Percentiles rank a stretch among this genome's conserved stretches.
These are phyloP conservation scores for Globisporangium splendens DNA, from an alignment of 352 stramenopile species.

Conservation along the genomic window DNA sequence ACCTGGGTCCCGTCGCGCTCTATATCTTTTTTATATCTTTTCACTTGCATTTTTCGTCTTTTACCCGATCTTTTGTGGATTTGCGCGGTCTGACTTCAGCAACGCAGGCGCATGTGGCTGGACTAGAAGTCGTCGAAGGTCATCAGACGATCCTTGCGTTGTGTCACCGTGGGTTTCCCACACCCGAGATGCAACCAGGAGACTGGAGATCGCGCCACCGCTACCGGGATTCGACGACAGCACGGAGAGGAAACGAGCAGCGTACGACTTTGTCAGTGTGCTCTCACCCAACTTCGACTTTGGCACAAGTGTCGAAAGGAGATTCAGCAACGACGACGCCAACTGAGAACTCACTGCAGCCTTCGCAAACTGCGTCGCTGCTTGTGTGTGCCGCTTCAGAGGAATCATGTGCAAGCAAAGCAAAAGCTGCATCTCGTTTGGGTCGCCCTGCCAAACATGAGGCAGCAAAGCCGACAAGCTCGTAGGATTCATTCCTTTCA, in stretches of 20 bases:
- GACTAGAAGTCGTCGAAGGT: conserved; percentile 72
- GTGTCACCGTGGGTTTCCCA: conserved; percentile 84
- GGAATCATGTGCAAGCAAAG: conserved; percentile 87
- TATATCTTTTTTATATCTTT: conserved; percentile 6
- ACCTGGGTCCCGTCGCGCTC: not conserved
- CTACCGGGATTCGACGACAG: conserved; percentile 83
- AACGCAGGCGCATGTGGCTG: conserved; percentile 67
- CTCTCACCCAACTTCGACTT: conserved; percentile 80
- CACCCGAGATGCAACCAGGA: conserved; percentile 72
- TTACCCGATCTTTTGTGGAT: conserved; percentile 83
- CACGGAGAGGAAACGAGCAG: conserved; percentile 76
- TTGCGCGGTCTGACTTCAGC: conserved; percentile 76
- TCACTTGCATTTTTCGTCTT: not conserved
- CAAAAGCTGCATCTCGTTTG: conserved; percentile 78
- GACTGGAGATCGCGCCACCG: conserved; percentile 73
- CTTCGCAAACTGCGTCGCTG: conserved; percentile 82
- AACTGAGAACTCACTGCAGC: conserved; percentile 74
- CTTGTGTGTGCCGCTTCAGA: conserved; percentile 83
- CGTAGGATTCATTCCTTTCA: conserved; percentile 83
- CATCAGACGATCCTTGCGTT: conserved; percentile 74
- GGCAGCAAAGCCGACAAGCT: conserved; percentile 67
- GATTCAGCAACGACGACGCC: conserved; percentile 72
- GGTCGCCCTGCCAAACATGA: conserved; percentile 74
- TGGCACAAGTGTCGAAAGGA: conserved; percentile 74
- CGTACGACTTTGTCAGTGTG: conserved; percentile 80